These are phyloP conservation scores for Pseudocercospora fijiensis DNA, from an alignment of 2,329 filamentous ascomycete genomes.

Conservation along the genomic window DNA sequence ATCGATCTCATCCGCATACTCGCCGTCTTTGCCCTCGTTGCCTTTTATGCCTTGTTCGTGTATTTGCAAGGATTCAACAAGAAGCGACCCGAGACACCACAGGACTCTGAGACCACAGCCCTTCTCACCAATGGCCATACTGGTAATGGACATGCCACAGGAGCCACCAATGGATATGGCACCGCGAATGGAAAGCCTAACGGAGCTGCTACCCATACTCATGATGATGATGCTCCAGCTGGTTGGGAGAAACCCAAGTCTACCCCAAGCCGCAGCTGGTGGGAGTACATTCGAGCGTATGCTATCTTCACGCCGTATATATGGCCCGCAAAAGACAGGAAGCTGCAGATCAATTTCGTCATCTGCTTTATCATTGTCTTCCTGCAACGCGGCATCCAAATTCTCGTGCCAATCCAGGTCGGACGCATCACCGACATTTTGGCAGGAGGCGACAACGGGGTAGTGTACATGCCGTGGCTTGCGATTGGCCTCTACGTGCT, in stretches of 20 bases:
- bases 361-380: slow-evolving; percentile 79
- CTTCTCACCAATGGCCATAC: slow-evolving; percentile 55
- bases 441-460: slow-evolving; percentile 53
- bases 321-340: slow-evolving; percentile 80
- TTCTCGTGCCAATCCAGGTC: slow-evolving; percentile 79
- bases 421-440: slow-evolving; percentile 77
- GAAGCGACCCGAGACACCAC: slow-evolving; percentile 43
- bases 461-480: slow-evolving; percentile 64
- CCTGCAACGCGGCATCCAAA: slow-evolving; percentile 78
- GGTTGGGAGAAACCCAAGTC: slow-evolving; percentile 89
- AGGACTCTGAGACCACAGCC: slow-evolving; percentile 55
- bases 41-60: slow-evolving; percentile 60
- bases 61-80: slow-evolving; percentile 40
- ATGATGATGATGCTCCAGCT: slow-evolving; percentile 49
- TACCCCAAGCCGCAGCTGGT: slow-evolving; percentile 86
- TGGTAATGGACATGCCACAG: slow-evolving; percentile 43
- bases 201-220: slow-evolving; percentile 36
- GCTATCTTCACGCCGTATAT: slow-evolving; percentile 93
- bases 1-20: slow-evolving; percentile 68
- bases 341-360: slow-evolving; percentile 74
- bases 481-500: slow-evolving; percentile 74
- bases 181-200: slow-evolving; percentile 47
- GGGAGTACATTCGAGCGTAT: slow-evolving; percentile 91
- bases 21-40: slow-evolving; percentile 59
- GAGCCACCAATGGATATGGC: slow-evolving; percentile 42